phyloP scores from a whole-genome alignment of 768 basidiomycete species.

The Podaxis rugospora region DNA sequence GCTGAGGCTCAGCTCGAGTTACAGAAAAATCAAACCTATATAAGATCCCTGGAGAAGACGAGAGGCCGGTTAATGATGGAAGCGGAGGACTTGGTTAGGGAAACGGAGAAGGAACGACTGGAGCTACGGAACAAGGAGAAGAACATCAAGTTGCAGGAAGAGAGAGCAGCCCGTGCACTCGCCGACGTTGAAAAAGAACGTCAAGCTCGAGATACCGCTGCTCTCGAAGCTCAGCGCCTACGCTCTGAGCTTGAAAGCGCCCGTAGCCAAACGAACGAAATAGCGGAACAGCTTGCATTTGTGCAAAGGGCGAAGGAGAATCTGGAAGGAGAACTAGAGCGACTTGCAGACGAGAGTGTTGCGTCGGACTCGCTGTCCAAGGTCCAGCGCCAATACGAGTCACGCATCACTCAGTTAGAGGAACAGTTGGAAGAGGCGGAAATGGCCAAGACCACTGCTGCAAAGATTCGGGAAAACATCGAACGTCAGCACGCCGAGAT shows the following conservation, averaged over 20 bases:
- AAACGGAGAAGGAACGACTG: slow-evolving; percentile 65
- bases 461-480: slow-evolving; percentile 56
- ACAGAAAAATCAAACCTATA: slow-evolving; percentile 66
- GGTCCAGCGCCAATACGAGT: slow-evolving; percentile 60
- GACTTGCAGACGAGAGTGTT: slow-evolving; percentile 58
- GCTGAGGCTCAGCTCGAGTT: slow-evolving; percentile 77
- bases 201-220: slow-evolving; percentile 58
- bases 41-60: slow-evolving; percentile 84
- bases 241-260: slow-evolving; percentile 56
- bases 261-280: slow-evolving; percentile 52
- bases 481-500: slow-evolving; percentile 71
- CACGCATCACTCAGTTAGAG: slow-evolving; percentile 59
- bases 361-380: slow-evolving; percentile 50
- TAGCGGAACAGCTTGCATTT: slow-evolving; percentile 45
- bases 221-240: slow-evolving; percentile 54
- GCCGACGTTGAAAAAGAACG: slow-evolving; percentile 66
- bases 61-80: slow-evolving; percentile 71
- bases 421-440: slow-evolving; percentile 55
- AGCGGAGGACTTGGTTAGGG: slow-evolving; percentile 75
- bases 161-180: slow-evolving; percentile 49
- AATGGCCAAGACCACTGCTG: slow-evolving; percentile 40
- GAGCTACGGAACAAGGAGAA: slow-evolving; percentile 70
- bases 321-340: slow-evolving; percentile 62
- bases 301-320: slow-evolving; percentile 60
- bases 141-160: slow-evolving; percentile 55